Base-by-base conservation (phyloP, 1,284 basidiomycete genomes). In the Apiotrichum sp. region DNA sequence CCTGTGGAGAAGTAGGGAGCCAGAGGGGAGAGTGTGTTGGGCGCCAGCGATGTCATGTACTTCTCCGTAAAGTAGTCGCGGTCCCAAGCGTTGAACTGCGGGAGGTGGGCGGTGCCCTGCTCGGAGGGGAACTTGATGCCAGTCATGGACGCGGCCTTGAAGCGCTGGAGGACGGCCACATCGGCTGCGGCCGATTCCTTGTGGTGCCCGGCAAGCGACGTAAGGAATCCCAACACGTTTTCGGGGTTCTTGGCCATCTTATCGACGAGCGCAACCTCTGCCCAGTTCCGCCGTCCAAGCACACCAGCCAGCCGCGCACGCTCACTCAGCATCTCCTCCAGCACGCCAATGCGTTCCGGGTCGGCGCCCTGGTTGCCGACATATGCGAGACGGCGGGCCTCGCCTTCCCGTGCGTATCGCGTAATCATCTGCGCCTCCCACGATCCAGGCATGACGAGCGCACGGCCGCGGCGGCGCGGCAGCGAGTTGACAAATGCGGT, bases 201-300 rank as follows among this genome's bases (percentile, higher is more conserved):
- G 34, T 89, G 92, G 66, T 89, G 85, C 46, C 84, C 80, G 64
- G 89, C 81, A 47, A 93, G 78, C 9, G 89, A 84, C 53, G 85
- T 81, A 55, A 97, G 79, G 75, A 97, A 97, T 38, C 85, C 83
- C 57, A 79, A 80, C 31, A 96, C 92, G 71, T 95, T 91, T 85
- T 87, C 85, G 49, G 91, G 91, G 42, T 83, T 87, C 74, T 87
- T 89, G 4, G 91, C 92, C 93, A 97, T 97, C 78, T 95, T 97
- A 75, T 96, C 92, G 34, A 83, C 82, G 7, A 96, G 80, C 1
- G 86, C 83, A 80, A 95, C 87, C 58, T 89, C 84, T 0, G 85
- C 89, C 78, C 84, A 97, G 62, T 86, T 92, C 44, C 84, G 79
- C 65, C 84, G 84, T 7, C 93, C 92, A 16, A 93, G 85, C n/a